Percentiles rank a stretch among this genome's conserved stretches.
phyloP scores from a whole-genome alignment of 2,329 filamentous ascomycete genomes.

The Trichoderma endophyticum region DNA sequence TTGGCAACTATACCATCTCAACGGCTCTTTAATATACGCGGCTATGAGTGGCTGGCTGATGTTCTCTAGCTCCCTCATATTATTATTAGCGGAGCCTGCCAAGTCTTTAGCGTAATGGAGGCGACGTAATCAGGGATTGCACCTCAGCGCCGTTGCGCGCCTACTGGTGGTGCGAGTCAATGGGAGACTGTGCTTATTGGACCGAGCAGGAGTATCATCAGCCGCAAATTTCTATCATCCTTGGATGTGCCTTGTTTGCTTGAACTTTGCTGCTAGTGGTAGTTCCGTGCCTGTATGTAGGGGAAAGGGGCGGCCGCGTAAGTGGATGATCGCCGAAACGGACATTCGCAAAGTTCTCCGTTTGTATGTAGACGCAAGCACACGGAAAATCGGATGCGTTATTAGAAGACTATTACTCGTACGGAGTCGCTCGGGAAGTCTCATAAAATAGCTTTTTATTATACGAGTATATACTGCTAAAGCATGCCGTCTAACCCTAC shows the following conservation, averaged over 20 bases:
- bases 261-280: not conserved
- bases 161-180: slow-evolving; percentile 4
- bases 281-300: not conserved
- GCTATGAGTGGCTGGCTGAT: slow-evolving; percentile 13
- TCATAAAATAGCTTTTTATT: not conserved
- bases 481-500: not conserved
- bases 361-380: not conserved
- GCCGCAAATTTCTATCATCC: not conserved
- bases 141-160: not conserved
- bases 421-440: not conserved
- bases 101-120: slow-evolving; percentile 7
- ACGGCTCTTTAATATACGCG: not conserved
- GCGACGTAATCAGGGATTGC: slow-evolving; percentile 12
- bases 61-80: not conserved
- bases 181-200: not conserved
- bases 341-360: not conserved
- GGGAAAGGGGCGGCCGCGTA: not conserved
- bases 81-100: slow-evolving; percentile 9
- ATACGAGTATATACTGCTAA: not conserved
- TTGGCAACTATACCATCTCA: slow-evolving; percentile 8
- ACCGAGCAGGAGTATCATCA: not conserved
- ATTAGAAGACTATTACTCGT: not conserved
- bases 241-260: not conserved
- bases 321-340: not conserved
- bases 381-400: not conserved